Conservation (phyloP, 305 asterid genomes). For the Fraxinus paxiana region DNA sequence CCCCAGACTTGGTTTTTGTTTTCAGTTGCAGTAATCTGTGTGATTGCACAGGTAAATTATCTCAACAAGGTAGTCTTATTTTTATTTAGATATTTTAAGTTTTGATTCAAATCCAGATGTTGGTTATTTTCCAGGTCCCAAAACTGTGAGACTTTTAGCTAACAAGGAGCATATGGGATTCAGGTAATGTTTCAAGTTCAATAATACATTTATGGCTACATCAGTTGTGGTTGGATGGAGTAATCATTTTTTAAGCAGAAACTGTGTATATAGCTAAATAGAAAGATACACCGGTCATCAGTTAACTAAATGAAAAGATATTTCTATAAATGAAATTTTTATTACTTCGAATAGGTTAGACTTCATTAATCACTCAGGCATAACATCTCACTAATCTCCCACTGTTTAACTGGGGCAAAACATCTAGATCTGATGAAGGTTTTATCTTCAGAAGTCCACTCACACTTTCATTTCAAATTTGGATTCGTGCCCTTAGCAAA, state of each 20-base stretch:
- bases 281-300: neutral
- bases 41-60: conserved; percentile 63
- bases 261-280: neutral
- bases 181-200: conserved; percentile 44
- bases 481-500: neutral
- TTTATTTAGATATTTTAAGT: conserved; percentile 1
- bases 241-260: neutral
- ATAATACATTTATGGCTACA: neutral
- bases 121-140: conserved; percentile 59
- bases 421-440: neutral
- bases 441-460: neutral
- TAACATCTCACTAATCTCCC: neutral
- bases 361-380: neutral
- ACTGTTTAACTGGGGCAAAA: neutral
- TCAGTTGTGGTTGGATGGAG: neutral
- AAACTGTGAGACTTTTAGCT: conserved; percentile 75
- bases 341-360: neutral
- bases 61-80: conserved; percentile 52
- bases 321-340: neutral
- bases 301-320: too few species aligned
- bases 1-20: conserved; percentile 68
- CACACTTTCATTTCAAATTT: neutral
- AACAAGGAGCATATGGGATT: conserved; percentile 96
- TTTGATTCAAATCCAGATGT: neutral
- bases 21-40: conserved; percentile 53